Evolutionary conservation across 164 flowering plant genomes (phyloP).

Genomic region (Chimonanthus salicifolius): DNA sequence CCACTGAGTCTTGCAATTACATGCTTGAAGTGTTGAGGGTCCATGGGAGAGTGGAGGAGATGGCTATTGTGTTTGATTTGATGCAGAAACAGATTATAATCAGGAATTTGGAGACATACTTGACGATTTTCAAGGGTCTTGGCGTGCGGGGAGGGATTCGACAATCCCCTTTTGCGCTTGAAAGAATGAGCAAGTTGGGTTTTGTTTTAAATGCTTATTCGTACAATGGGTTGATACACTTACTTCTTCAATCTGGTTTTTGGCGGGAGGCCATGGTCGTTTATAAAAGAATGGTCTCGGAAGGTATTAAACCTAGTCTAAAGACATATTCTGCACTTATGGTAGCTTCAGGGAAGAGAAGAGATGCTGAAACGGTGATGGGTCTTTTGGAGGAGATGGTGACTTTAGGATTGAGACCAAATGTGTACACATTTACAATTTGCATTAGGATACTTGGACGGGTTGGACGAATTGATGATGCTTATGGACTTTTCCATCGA

Average conservation of each 20-base stretch:
- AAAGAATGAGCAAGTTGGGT: slow-evolving; percentile 55
- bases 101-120: slow-evolving; percentile 60
- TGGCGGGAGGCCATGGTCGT: slow-evolving; percentile 63
- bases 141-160: slow-evolving; percentile 57
- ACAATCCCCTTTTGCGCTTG: slow-evolving; percentile 56
- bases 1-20: slow-evolving; percentile 74
- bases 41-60: slow-evolving; percentile 51
- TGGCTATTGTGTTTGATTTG: slow-evolving; percentile 69
- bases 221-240: slow-evolving; percentile 79
- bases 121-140: slow-evolving; percentile 59
- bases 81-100: slow-evolving; percentile 87
- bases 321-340: slow-evolving; percentile 92
- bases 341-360: slow-evolving; percentile 82
- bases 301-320: slow-evolving; percentile 72
- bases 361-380: slow-evolving; percentile 68
- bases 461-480: slow-evolving; percentile 75
- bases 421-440: slow-evolving; percentile 81
- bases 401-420: slow-evolving; percentile 71
- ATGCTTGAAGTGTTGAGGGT: slow-evolving; percentile 76
- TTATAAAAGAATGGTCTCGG: slow-evolving; percentile 67
- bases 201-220: slow-evolving; percentile 79
- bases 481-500: slow-evolving; percentile 49
- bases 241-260: slow-evolving; percentile 64
- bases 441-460: slow-evolving; percentile 82
- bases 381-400: slow-evolving; percentile 72